phyloP scores from a whole-genome alignment of 176 grass and related monocot species.

The Triticum timopheevii region DNA sequence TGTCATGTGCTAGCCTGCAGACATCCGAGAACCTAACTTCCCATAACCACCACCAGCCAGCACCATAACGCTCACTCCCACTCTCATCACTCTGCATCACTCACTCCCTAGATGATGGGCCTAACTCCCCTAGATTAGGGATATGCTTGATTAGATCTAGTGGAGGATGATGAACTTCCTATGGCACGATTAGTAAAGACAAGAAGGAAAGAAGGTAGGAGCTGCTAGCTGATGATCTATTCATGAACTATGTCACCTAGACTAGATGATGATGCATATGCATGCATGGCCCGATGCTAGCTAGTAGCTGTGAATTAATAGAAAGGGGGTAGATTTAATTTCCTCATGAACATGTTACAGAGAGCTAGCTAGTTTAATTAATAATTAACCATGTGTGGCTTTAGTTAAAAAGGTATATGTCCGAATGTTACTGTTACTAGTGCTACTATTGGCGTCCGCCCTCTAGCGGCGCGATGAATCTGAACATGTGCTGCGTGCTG shows the following conservation, averaged over 20 bases:
- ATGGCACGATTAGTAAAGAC: not conserved
- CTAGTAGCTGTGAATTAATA: not conserved
- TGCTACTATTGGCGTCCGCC: constrained; percentile 36
- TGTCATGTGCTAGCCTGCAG: constrained; percentile 31
- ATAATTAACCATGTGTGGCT: constrained; percentile 10
- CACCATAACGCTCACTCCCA: not conserved
- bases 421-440: constrained; percentile 14
- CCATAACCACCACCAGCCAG: constrained; percentile 36
- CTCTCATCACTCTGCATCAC: constrained; percentile 12
- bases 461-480: constrained; percentile 55
- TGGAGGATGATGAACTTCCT: constrained; percentile 25
- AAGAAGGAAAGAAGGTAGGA: not conserved
- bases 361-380: constrained; percentile 31
- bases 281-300: constrained; percentile 19
- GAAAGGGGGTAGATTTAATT: constrained; percentile 19
- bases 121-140: not conserved
- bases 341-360: constrained; percentile 48
- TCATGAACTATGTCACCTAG: not conserved
- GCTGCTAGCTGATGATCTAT: not conserved
- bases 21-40: constrained; percentile 31
- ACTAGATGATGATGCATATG: constrained; percentile 7
- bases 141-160: not conserved
- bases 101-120: constrained; percentile 1
- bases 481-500: constrained; percentile 42
- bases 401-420: constrained; percentile 27